Evolutionary conservation across 176 grass and related monocot genomes (phyloP).

Genomic region (Carex parvula): DNA sequence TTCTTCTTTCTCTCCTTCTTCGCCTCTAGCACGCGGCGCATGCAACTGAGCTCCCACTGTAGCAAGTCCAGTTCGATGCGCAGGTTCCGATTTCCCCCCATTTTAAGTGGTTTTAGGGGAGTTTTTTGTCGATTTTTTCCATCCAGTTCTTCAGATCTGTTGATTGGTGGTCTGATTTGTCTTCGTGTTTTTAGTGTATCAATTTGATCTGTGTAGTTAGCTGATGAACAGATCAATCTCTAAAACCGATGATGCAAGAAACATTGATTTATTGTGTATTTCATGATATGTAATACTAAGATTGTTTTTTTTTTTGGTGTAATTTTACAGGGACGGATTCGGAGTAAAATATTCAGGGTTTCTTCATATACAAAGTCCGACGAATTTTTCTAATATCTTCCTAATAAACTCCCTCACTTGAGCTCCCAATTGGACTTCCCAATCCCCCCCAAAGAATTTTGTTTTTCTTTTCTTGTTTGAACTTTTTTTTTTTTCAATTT

Average conservation of each 20-base stretch:
- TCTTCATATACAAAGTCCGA: constrained; percentile 75
- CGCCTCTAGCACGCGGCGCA: constrained; percentile 51
- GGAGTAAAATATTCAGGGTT: constrained; percentile 92
- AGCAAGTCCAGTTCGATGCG: constrained; percentile 79
- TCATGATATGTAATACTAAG: constrained; percentile 20
- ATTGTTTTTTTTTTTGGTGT: constrained; percentile 21
- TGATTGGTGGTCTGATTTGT: not conserved
- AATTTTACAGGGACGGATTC: constrained; percentile 62
- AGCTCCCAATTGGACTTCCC: constrained; percentile 17
- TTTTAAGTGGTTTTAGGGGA: not conserved
- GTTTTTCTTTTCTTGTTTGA: constrained; percentile 30
- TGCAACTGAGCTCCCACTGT: constrained; percentile 51
- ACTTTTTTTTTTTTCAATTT: constrained; percentile 40
- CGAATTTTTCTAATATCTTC: constrained; percentile 33
- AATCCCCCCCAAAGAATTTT: constrained; percentile 11
- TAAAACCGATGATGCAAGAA: not conserved
- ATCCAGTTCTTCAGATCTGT: not conserved
- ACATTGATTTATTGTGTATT: constrained; percentile 10
- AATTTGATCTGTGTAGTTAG: not conserved
- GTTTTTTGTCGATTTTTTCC: not conserved
- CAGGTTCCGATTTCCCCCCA: constrained; percentile 30
- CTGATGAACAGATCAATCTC: not conserved
- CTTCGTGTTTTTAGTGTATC: not conserved
- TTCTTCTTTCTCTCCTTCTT: constrained; percentile 37
- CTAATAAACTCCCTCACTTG: constrained; percentile 46